Percentiles rank a stretch among this genome's conserved stretches.
These are phyloP conservation scores for Papiliotrema fonsecae DNA, from an alignment of 1,284 basidiomycete genomes.

Conservation along the genomic window DNA sequence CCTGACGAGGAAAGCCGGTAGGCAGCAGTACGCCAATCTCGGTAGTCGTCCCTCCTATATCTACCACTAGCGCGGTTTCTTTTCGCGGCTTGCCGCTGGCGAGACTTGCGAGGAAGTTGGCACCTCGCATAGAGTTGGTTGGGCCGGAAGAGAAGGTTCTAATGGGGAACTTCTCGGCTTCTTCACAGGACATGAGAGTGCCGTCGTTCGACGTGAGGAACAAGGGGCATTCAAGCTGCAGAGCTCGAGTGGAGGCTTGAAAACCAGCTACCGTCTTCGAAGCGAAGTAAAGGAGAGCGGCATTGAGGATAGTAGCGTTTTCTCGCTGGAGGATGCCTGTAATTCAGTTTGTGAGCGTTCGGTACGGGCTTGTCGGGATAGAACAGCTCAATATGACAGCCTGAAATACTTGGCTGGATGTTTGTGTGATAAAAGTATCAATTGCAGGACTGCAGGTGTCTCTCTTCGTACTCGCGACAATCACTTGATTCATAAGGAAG, in stretches of 20 bases:
- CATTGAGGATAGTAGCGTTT: slow-evolving; percentile 59
- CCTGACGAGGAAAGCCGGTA: slow-evolving; percentile 37
- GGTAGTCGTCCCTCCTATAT: slow-evolving; percentile 57
- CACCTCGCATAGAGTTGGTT: slow-evolving; percentile 61
- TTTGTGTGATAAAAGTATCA: too few species aligned
- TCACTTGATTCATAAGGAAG: too few species aligned
- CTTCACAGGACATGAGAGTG: slow-evolving; percentile 54
- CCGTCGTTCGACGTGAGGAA: slow-evolving; percentile 59
- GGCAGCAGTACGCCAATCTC: slow-evolving; percentile 21
- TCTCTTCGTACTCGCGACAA: too few species aligned
- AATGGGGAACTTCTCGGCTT: slow-evolving; percentile 57
- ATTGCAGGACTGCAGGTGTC: too few species aligned
- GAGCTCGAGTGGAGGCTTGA: slow-evolving; percentile 51
- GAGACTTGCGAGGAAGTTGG: slow-evolving; percentile 54
- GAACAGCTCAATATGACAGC: too few species aligned
- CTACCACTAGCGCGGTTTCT: slow-evolving; percentile 55
- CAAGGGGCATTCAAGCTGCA: slow-evolving; percentile 53
- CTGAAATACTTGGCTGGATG: too few species aligned
- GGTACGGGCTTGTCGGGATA: too few species aligned
- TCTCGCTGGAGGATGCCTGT: slow-evolving; percentile 57
- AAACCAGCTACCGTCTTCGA: slow-evolving; percentile 55
- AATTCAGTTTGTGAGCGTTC: too few species aligned
- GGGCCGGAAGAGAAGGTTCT: slow-evolving; percentile 59
- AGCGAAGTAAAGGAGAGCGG: slow-evolving; percentile 56
- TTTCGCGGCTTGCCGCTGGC: slow-evolving; percentile 31